Evolutionary conservation across 371 early-diverging fungal genomes (phyloP), one percentile per base, ranked within the genome.

Genomic region (Mortierella sp.): DNA sequence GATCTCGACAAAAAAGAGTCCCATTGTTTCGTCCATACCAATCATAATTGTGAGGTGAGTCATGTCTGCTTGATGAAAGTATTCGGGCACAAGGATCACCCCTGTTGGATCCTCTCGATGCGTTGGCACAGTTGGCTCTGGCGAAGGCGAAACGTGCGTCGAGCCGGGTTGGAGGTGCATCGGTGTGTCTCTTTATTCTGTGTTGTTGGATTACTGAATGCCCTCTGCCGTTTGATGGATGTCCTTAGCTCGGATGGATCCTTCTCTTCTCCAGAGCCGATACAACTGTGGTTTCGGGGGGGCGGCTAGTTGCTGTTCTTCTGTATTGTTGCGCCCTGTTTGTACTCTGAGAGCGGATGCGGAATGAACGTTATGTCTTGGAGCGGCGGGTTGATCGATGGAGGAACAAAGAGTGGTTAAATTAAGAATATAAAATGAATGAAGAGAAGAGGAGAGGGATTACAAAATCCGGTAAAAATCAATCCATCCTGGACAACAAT

Each of bases 1-100:
- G 26, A 42, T n/a, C 34, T n/a, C n/a, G n/a, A n/a, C 8, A 48
- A 47, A 39, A 55, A 12, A 14, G 46, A 8, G 17, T 21, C 4
- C n/a, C 41, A 15, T 37, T 50, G 30, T 15, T 15, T 15, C 21
- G 30, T 27, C 41, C 63, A 21, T 84, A 90, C 90, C 87, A 64
- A 93, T 90, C 90, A 93, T 90, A 59, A 89, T 87, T 34, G 89
- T 89, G 55, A 93, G 80, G 65, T 92, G 87, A 53, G 81, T 81
- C 61, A 88, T 86, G 72, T 93, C 93, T 41, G 86, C 85, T 42
- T 85, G 83, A 79, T 93, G 87, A 70, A 89, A 93, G 57, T 84
- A 88, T 63, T 90, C 88, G 43, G 90, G 90, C 52, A 91, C 89
- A 56, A 69, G 56, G 69, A 81, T 79, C 75, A 81, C 71, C 32